Percentiles rank a stretch among this genome's conserved stretches.
These are phyloP conservation scores for Neltuma alba DNA, from an alignment of 306 rosid genomes.

Conservation along the genomic window DNA sequence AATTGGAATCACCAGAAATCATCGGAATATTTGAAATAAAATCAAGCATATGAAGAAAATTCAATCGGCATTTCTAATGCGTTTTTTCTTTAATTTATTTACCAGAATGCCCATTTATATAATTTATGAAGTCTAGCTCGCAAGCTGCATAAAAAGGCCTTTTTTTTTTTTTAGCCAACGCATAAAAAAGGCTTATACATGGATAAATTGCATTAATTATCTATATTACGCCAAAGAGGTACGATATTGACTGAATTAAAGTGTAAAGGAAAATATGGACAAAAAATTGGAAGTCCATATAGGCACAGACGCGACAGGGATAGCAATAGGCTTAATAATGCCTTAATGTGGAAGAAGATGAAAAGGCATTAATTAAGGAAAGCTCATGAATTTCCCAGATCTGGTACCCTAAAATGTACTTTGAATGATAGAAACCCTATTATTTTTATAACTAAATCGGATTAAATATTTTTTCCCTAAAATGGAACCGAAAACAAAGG, in stretches of 20 bases:
- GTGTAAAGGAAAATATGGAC: too few relatives aligned
- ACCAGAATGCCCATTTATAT: too few relatives aligned
- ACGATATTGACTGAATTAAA: too few relatives aligned
- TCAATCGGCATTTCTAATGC: too few relatives aligned
- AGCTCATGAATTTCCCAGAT: conserved; percentile 19
- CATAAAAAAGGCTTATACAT: not conserved
- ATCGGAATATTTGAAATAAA: not conserved
- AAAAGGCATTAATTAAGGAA: not conserved
- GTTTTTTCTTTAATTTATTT: too few relatives aligned
- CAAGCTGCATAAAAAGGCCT: too few relatives aligned
- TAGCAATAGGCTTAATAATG: not conserved
- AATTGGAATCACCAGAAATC: not conserved
- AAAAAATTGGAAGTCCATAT: too few relatives aligned
- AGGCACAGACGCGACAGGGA: not conserved
- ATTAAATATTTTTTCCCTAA: not conserved
- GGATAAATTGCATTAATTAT: not conserved
- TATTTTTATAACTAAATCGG: not conserved
- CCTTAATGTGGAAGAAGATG: conserved; percentile 33
- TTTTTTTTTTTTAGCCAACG: too few relatives aligned
- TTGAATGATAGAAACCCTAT: not conserved
- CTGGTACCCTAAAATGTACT: not conserved
- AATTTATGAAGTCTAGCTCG: too few relatives aligned
- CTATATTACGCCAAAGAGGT: too few relatives aligned
- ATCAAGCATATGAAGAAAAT: too few relatives aligned
- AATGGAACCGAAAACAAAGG: conserved; percentile 27